Conservation (phyloP, 1,139 yeast species). For the Hyphopichia fennica region DNA sequence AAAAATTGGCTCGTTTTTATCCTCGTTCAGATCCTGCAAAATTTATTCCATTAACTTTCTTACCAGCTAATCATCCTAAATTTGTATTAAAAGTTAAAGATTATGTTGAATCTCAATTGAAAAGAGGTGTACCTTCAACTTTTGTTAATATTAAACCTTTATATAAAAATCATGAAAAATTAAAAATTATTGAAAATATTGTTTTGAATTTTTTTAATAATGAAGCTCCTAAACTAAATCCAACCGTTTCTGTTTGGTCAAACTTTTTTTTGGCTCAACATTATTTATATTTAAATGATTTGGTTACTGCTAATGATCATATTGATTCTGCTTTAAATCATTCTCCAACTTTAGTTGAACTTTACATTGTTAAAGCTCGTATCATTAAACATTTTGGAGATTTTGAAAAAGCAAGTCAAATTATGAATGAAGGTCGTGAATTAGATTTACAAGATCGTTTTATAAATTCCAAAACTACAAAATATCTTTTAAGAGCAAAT, state of each 20-base stretch:
- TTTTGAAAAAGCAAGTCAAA: conserved; percentile 57
- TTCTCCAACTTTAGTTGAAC: conserved; percentile 82
- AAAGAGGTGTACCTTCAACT: conserved; percentile 87
- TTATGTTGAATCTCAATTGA: conserved; percentile 63
- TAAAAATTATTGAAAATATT: conserved; percentile 49
- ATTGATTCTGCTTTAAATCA: conserved; percentile 69
- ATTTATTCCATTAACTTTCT: conserved; percentile 73
- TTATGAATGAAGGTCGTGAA: conserved; percentile 70
- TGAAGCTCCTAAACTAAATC: conserved; percentile 32
- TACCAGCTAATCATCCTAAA: conserved; percentile 50
- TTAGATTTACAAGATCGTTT: conserved; percentile 89
- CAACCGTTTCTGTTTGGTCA: conserved; percentile 72
- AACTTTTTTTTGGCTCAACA: conserved; percentile 82
- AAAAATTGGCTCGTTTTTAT: conserved; percentile 63
- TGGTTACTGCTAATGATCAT: conserved; percentile 50
- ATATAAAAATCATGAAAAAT: conserved; percentile 55
- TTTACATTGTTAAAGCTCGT: conserved; percentile 78
- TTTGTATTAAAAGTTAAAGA: conserved; percentile 46
- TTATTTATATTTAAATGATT: conserved; percentile 55
- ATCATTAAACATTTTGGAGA: conserved; percentile 72
- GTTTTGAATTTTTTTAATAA: conserved; percentile 49
- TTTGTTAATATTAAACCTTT: conserved; percentile 84
- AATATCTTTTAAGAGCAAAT: conserved; percentile 81
- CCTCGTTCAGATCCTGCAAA: conserved; percentile 85
- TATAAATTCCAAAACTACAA: conserved; percentile 84